These are phyloP conservation scores for Musa schizocarpa DNA, from an alignment of 176 grass and related monocot genomes.

Conservation along the genomic window DNA sequence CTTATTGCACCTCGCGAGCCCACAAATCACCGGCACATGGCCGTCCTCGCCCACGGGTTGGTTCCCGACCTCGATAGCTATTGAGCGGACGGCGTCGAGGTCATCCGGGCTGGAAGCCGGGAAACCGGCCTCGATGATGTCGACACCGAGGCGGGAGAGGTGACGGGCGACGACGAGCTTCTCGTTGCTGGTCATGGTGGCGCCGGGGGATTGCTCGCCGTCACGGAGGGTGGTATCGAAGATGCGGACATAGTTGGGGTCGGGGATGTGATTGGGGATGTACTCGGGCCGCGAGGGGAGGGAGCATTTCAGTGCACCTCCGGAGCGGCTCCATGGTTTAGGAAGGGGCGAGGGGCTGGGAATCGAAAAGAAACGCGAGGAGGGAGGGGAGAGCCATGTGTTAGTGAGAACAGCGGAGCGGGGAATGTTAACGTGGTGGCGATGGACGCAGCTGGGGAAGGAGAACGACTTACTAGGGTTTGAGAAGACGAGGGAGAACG, in stretches of 20 bases:
- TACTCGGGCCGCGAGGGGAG: conserved; percentile 27
- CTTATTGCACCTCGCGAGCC: conserved; percentile 67
- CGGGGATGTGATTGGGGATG: conserved; percentile 42
- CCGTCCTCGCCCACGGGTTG: conserved; percentile 36
- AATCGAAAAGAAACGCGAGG: not conserved
- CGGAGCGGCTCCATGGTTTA: not conserved
- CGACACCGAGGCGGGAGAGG: conserved; percentile 72
- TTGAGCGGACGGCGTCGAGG: conserved; percentile 84
- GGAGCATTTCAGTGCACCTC: not conserved
- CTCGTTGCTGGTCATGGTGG: conserved; percentile 79
- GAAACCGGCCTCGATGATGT: conserved; percentile 90
- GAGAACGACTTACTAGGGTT: conserved; percentile 21
- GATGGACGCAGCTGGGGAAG: not conserved
- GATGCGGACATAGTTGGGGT: conserved; percentile 76
- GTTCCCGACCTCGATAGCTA: conserved; percentile 81
- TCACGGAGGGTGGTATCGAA: conserved; percentile 94
- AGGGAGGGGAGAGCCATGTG: not conserved
- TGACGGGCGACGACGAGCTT: conserved; percentile 75
- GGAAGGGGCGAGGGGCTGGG: not conserved
- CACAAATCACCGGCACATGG: conserved; percentile 78
- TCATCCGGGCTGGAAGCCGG: conserved; percentile 82
- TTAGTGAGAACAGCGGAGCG: conserved; percentile 8
- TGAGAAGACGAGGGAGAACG: conserved; percentile 26
- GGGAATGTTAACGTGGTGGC: not conserved
- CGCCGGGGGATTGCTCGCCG: conserved; percentile 85